A percentile compares a stretch with the other conserved stretches of the same genome.
These are phyloP conservation scores for Sphagnurus paluster DNA, from an alignment of 1,284 basidiomycete genomes.

Conservation along the genomic window DNA sequence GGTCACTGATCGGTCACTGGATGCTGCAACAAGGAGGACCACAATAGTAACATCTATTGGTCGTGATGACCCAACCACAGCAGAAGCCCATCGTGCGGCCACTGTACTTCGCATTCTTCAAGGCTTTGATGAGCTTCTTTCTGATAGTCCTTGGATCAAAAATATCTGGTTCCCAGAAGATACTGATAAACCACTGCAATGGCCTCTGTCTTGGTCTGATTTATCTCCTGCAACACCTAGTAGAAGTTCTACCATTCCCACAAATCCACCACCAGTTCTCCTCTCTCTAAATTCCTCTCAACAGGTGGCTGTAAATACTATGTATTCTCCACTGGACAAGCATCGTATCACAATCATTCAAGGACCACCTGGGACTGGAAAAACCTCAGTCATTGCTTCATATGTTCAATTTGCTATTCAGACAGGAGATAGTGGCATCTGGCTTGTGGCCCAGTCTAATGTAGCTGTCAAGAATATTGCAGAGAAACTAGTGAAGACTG, in stretches of 20 bases:
- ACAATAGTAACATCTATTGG: constrained; percentile 45
- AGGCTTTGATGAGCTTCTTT: constrained; percentile 37
- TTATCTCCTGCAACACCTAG: constrained; percentile 10
- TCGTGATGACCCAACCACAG: constrained; percentile 50
- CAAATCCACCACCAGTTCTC: constrained; percentile 7
- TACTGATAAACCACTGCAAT: constrained; percentile 30
- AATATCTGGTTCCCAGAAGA: constrained; percentile 49
- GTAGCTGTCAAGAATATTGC: constrained; percentile 72
- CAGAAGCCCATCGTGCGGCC: constrained; percentile 46
- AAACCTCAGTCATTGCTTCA: constrained; percentile 65
- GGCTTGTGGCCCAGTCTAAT: constrained; percentile 70
- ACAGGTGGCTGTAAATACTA: constrained; percentile 47
- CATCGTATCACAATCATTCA: constrained; percentile 54
- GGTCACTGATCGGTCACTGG: constrained; percentile 15
- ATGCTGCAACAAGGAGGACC: constrained; percentile 24
- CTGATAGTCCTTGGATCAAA: constrained; percentile 56
- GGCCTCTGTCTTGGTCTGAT: constrained; percentile 43
- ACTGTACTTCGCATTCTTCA: constrained; percentile 52
- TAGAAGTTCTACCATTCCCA: constrained; percentile 8
- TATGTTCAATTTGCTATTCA: constrained; percentile 46
- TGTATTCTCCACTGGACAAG: constrained; percentile 44
- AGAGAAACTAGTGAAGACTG: constrained; percentile 50
- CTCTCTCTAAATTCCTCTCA: constrained; percentile 55
- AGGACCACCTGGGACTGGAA: constrained; percentile 60
- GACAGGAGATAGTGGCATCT: constrained; percentile 46